These are phyloP conservation scores for Apostasia shenzhenica DNA, from an alignment of 106 monocot genomes.

Conservation along the genomic window DNA sequence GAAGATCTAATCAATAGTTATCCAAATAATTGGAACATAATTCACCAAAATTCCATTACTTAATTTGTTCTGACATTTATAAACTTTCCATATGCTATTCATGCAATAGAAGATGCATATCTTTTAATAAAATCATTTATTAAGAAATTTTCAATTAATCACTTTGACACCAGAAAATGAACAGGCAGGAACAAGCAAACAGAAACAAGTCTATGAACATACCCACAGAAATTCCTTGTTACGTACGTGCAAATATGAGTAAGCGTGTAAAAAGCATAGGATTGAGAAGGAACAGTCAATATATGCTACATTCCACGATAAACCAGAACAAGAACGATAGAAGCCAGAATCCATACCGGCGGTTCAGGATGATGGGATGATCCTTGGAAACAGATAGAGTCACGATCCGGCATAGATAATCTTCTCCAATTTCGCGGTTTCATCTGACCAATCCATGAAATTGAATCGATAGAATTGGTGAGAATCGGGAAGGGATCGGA, in stretches of 20 bases:
- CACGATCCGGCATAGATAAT: slow-evolving; percentile 39
- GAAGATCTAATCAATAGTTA: too few relatives aligned
- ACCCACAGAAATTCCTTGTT: slow-evolving; percentile 39
- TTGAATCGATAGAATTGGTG: not conserved
- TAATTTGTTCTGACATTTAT: too few relatives aligned
- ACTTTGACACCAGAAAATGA: too few relatives aligned
- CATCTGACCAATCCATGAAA: slow-evolving; percentile 14
- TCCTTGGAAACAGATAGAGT: slow-evolving; percentile 40
- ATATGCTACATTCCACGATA: not conserved
- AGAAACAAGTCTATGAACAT: not conserved
- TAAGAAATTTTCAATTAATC: too few relatives aligned
- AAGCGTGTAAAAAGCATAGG: slow-evolving; percentile 9
- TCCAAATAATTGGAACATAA: too few relatives aligned
- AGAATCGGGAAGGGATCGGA: not conserved
- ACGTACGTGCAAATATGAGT: slow-evolving; percentile 26
- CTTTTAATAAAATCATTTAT: too few relatives aligned
- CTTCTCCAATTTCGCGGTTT: slow-evolving; percentile 52
- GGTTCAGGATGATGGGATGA: slow-evolving; percentile 28
- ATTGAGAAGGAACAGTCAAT: not conserved
- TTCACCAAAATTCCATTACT: too few relatives aligned
- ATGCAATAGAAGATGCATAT: too few relatives aligned
- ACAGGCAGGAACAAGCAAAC: too few relatives aligned
- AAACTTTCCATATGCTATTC: too few relatives aligned
- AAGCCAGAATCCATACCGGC: slow-evolving; percentile 14
- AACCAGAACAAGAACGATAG: not conserved